Base-by-base conservation (phyloP, 768 basidiomycete species). In the Crucibulum laeve region DNA sequence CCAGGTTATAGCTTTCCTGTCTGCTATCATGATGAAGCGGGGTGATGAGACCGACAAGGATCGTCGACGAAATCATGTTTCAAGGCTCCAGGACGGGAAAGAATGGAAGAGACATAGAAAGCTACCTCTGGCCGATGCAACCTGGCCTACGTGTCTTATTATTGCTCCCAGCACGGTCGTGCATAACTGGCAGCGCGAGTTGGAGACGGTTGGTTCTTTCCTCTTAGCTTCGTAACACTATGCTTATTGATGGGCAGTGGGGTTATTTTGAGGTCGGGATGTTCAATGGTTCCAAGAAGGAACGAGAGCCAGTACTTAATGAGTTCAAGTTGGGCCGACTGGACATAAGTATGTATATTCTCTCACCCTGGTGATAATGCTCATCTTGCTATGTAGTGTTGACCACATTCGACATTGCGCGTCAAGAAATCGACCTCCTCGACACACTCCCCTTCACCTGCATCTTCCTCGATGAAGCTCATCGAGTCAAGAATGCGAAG, bases 101-200 rank as follows among this genome's bases (percentile, higher is more conserved):
- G 66, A 73, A 10, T 87, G 83, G 82, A 69, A 56, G 48, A 59
- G 73, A 46, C 49, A 58, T 23, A 71, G 78, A 41, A 68, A 59
- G 24, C 61, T 91, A 5, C 87, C 87, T 3, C 71, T 69, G 1
- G 79, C 92, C 1, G 73, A 90, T 55, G 73, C 70, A 5, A 74
- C 67, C n/a, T 91, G 92, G 87, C 80, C 88, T 4, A 95, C 93
- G 0, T 85, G 84, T 46, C 67, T 98, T 36, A 88, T 98, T 41
- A 79, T 95, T 26, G 90, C 87, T 1, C 95, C 95, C 0, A 80
- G 80, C 25, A 83, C 84, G 2, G 86, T 99, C 1, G 79, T 90
- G 0, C 73, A 72, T 24, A 95, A 96, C 52, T 98, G 95, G 95
- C 77, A 82, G 52, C 68, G 94, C 22, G 95, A 99, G 61, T 81